Percentiles rank a stretch among this genome's conserved stretches.
These are phyloP conservation scores for Spinellus fusiger DNA, from an alignment of 192 early-diverging fungal genomes.

Conservation along the genomic window DNA sequence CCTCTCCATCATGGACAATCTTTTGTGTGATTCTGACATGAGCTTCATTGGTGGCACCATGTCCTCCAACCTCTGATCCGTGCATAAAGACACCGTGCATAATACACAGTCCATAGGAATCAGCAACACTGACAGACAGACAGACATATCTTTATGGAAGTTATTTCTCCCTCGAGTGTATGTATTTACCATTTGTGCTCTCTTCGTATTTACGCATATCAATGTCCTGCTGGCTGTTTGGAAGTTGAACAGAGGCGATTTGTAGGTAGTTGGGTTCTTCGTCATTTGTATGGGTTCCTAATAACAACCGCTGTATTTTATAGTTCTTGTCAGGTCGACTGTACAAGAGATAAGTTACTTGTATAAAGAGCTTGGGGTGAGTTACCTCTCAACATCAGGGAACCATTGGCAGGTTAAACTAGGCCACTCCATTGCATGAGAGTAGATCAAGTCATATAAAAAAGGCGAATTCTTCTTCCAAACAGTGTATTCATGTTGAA, in stretches of 20 bases:
- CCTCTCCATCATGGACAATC: conserved; percentile 96
- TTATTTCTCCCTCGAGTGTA: neutral
- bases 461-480: conserved; percentile 99
- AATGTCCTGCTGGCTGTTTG: conserved; percentile 19
- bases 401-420: conserved; percentile 97
- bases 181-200: conserved; percentile 18
- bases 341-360: conserved; percentile 52
- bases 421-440: conserved; percentile 97
- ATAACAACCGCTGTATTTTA: conserved; percentile 78
- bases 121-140: neutral
- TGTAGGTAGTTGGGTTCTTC: conserved; percentile 96
- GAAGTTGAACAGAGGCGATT: conserved; percentile 79
- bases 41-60: conserved; percentile 42
- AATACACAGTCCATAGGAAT: neutral
- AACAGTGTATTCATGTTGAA: conserved; percentile 96
- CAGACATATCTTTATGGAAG: neutral
- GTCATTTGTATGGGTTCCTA: conserved; percentile 96
- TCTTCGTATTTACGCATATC: conserved; percentile 34
- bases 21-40: conserved; percentile 89
- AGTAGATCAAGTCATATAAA: conserved; percentile 94
- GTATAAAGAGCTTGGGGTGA: conserved; percentile 7
- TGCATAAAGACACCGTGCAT: no score
- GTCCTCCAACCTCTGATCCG: conserved; percentile 21
- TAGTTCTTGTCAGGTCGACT: conserved; percentile 82
- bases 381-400: conserved; percentile 84